phyloP scores from a whole-genome alignment of 371 early-diverging fungal species.

The Saksenaea vasiformis region DNA sequence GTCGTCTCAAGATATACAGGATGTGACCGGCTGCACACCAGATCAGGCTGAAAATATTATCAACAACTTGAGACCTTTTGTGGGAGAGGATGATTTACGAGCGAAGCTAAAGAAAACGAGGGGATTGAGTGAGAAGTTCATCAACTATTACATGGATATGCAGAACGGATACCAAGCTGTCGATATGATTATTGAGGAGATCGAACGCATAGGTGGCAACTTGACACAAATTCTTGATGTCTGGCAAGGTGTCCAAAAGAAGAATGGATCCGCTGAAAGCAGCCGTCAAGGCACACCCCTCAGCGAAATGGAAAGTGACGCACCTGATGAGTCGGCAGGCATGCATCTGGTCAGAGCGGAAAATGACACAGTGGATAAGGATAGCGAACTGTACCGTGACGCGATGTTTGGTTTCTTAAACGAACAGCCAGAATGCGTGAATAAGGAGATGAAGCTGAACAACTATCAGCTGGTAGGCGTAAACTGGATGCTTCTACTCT shows the following conservation, averaged over 20 bases:
- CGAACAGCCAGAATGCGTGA: constrained; percentile 61
- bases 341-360: constrained; percentile 27
- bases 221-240: constrained; percentile 49
- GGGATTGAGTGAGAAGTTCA: constrained; percentile 60
- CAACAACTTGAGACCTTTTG: constrained; percentile 62
- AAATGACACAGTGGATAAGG: constrained; percentile 19
- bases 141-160: constrained; percentile 65
- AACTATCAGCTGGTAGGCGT: constrained; percentile 94
- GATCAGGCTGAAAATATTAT: constrained; percentile 62
- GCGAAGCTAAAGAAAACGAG: constrained; percentile 52
- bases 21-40: constrained; percentile 63
- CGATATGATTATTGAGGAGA: constrained; percentile 68
- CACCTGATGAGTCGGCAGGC: constrained; percentile 30
- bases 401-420: constrained; percentile 50
- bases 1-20: constrained; percentile 59
- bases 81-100: constrained; percentile 55
- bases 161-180: constrained; percentile 73
- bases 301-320: constrained; percentile 24
- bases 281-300: constrained; percentile 24
- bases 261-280: constrained; percentile 18
- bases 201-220: constrained; percentile 58
- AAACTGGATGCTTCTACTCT: constrained; percentile 88
- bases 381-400: constrained; percentile 19
- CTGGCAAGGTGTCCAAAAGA: constrained; percentile 46
- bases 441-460: constrained; percentile 65